Evolutionary conservation across 1,284 basidiomycete genomes (phyloP), one percentile per base, ranked within the genome.

Genomic region (Salmacisia buchloeana): DNA sequence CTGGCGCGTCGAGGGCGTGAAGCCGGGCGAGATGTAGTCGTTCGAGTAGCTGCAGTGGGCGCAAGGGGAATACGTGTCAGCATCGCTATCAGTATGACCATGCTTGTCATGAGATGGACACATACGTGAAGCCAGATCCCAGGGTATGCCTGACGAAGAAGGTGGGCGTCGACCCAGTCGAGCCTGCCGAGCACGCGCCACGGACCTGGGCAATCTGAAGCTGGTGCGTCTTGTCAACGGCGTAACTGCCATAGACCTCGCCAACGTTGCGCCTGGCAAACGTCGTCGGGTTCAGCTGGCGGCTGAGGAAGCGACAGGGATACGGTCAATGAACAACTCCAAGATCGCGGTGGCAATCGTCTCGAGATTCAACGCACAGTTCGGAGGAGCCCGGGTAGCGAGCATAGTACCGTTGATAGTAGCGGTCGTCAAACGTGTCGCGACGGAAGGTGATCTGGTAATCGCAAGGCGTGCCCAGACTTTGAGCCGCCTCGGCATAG

Each of bases 391-490:
- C 49, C 6, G 49, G 27, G 27, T 54, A 54, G 3, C 29, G 31
- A 13, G 49, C 49, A n/a, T 54, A 54, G 49, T 33, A 54, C 3
- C 49, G 23, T 2, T 33, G 25, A n/a, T 27, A 4, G 49, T 54
- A 31, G 25, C 49, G 27, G 34, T 15, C n/a, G 15, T 54, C 49
- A n/a, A 54, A 34, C 12, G 29, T 31, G 15, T 54, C 49, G 13
- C 49, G 49, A 2, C 49, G 49, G 49, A 54, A 54, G 27, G 49
- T 54, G 29, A 54, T 15, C 27, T 54, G 49, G 27, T 29, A 54
- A n/a, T 54, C 34, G 49, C 49, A 54, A n/a, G n/a, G n/a, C n/a
- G 31, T 54, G 15, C 49, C 49, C 4, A 33, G 18, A 10, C 18
- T 31, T 29, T 54, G 49, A 3, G 49, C 49, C 15, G 23, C 25